Evolutionary conservation across 2,329 filamentous ascomycete genomes (phyloP).

Genomic region (Aspergillus chevalieri): DNA sequence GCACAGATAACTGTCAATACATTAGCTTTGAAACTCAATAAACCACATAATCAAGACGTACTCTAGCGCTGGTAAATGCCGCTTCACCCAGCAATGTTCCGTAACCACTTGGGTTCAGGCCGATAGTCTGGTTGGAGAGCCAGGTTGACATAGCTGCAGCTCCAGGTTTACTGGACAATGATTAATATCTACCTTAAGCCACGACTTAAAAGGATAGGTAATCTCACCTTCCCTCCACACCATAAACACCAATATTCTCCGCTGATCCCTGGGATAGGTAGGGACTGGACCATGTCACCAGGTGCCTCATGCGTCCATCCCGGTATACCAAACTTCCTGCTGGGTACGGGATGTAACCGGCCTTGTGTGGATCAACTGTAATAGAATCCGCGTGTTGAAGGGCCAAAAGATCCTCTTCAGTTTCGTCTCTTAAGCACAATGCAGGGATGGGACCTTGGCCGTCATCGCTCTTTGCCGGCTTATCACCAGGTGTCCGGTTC

Average conservation of each 20-base stretch:
- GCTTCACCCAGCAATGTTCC: conserved; percentile 40
- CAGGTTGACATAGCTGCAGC: conserved; percentile 42
- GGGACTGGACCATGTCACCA: conserved; percentile 43
- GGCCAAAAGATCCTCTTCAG: conserved; percentile 35
- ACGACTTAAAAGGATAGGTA: not conserved
- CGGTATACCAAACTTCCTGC: conserved; percentile 42
- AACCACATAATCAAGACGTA: conserved; percentile 11
- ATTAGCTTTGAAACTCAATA: not conserved
- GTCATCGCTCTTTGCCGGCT: not conserved
- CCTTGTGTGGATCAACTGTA: conserved; percentile 46
- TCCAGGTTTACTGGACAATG: conserved; percentile 38
- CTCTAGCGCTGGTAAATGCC: conserved; percentile 40
- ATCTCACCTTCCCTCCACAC: conserved; percentile 36
- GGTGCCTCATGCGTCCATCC: conserved; percentile 39
- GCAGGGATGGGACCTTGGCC: conserved; percentile 19
- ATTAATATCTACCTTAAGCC: not conserved
- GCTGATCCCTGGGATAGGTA: conserved; percentile 36
- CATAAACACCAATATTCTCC: conserved; percentile 39
- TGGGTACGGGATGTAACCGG: conserved; percentile 45
- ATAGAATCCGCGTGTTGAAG: conserved; percentile 40
- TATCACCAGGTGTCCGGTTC: conserved; percentile 11
- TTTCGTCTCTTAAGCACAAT: conserved; percentile 3
- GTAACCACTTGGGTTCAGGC: conserved; percentile 38
- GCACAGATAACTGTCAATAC: not conserved
- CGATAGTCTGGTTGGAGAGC: conserved; percentile 42